Evolutionary conservation across 768 basidiomycete species (phyloP).

Genomic region (Macrolepiota albuminosa): DNA sequence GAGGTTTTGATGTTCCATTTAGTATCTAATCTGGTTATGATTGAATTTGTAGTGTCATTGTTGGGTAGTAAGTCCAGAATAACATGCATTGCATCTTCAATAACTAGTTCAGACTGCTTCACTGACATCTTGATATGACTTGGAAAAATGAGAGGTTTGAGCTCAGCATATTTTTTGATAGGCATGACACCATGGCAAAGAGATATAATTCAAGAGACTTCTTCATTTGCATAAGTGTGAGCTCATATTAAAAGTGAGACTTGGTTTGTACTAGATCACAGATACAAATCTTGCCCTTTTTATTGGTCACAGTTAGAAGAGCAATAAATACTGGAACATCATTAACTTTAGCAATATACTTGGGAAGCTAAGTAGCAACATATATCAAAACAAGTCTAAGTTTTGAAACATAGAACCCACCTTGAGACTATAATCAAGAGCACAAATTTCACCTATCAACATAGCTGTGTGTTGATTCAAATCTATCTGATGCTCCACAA

Average conservation of each 20-base stretch:
- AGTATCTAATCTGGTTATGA: too few species aligned
- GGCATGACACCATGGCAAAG: conserved; percentile 11
- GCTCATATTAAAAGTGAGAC: conserved; percentile 25
- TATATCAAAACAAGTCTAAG: too few species aligned
- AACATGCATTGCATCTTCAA: too few species aligned
- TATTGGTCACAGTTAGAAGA: background rate
- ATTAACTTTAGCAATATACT: too few species aligned
- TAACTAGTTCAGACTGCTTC: too few species aligned
- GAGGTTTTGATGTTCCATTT: too few species aligned
- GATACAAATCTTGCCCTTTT: background rate
- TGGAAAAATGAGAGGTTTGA: too few species aligned
- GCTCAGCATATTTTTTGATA: background rate
- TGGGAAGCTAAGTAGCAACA: too few species aligned
- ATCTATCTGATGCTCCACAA: conserved; percentile 15
- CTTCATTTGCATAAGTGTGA: conserved; percentile 13
- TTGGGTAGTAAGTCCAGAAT: too few species aligned
- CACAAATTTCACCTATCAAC: conserved; percentile 12
- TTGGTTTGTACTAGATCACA: conserved; percentile 25
- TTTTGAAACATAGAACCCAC: conserved; percentile 7
- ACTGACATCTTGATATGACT: too few species aligned
- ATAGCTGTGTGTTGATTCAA: conserved; percentile 23
- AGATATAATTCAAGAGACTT: conserved; percentile 1
- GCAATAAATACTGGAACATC: background rate
- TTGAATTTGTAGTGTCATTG: too few species aligned
- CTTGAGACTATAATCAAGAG: conserved; percentile 20